Conservation (phyloP, 192 early-diverging fungal species). For the Coemansia umbellata region DNA sequence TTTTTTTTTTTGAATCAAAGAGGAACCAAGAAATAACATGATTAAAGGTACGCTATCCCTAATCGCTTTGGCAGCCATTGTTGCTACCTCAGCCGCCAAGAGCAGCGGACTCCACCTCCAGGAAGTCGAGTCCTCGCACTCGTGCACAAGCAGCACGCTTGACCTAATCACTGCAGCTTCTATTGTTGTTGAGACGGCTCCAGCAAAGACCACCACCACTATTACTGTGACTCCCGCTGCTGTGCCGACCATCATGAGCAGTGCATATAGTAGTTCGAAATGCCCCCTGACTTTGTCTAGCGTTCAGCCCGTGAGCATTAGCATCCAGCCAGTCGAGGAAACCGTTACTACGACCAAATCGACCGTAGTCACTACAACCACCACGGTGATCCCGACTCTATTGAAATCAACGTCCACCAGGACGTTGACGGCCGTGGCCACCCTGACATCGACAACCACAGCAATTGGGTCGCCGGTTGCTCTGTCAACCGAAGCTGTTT, state of each 20-base stretch:
- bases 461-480: too few relatives aligned
- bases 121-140: not conserved
- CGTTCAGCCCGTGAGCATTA: not conserved
- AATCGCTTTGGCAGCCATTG: slow-evolving; percentile 2
- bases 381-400: not conserved
- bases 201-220: not conserved
- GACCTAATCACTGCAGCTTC: not conserved
- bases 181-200: too few relatives aligned
- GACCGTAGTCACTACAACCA: not conserved
- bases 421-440: not conserved
- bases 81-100: not conserved
- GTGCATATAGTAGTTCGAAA: too few relatives aligned
- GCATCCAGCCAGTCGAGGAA: not conserved
- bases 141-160: not conserved
- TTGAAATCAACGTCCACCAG: not conserved
- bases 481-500: too few relatives aligned
- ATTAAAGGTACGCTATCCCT: slow-evolving; percentile 5
- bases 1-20: not conserved
- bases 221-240: not conserved
- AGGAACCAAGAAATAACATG: not conserved
- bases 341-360: not conserved
- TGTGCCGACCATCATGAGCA: not conserved
- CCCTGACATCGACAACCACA: too few relatives aligned
- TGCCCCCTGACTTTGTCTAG: not conserved
- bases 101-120: not conserved